Conservation (phyloP, 2,329 filamentous ascomycete genomes). For the Alternaria sp. region DNA sequence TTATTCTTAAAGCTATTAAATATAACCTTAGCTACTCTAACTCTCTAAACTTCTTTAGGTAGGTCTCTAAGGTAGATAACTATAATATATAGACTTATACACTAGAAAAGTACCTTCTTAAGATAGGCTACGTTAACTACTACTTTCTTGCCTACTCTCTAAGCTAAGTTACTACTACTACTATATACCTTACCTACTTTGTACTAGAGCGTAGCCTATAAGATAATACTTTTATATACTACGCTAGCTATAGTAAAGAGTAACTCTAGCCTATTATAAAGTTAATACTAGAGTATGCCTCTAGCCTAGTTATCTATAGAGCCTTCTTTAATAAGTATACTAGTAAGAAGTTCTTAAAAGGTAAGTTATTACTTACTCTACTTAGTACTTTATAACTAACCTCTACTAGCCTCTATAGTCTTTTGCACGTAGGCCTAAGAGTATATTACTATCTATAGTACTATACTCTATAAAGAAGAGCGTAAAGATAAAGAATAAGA, state of each 20-base stretch:
- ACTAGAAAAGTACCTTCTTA: constrained; percentile 95
- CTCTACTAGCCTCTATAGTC: constrained; percentile 78
- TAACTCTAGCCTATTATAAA: constrained; percentile 91
- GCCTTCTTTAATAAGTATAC: constrained; percentile 99
- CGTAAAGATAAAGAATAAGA: not conserved
- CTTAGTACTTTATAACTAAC: constrained; percentile 13
- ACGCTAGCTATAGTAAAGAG: constrained; percentile 89
- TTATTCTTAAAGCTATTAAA: constrained; percentile 86
- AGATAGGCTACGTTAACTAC: constrained; percentile 94
- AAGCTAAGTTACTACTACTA: constrained; percentile 86
- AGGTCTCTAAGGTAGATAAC: constrained; percentile 98
- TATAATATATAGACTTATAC: constrained; percentile 98
- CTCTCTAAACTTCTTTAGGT: constrained; percentile 98
- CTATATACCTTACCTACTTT: constrained; percentile 92
- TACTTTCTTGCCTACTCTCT: constrained; percentile 89
- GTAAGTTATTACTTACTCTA: constrained; percentile 59
- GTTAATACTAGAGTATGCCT: constrained; percentile 96
- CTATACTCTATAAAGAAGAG: constrained; percentile 32
- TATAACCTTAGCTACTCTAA: constrained; percentile 99
- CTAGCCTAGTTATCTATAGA: constrained; percentile 87
- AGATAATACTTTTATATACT: constrained; percentile 87
- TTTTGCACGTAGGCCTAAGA: constrained; percentile 93
- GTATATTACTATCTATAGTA: constrained; percentile 51
- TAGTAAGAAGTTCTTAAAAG: constrained; percentile 98
- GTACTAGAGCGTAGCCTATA: constrained; percentile 91